Percentiles rank a stretch among this genome's conserved stretches.
Evolutionary conservation across 164 flowering plant species (phyloP).

Genomic region (Vitis riparia): DNA sequence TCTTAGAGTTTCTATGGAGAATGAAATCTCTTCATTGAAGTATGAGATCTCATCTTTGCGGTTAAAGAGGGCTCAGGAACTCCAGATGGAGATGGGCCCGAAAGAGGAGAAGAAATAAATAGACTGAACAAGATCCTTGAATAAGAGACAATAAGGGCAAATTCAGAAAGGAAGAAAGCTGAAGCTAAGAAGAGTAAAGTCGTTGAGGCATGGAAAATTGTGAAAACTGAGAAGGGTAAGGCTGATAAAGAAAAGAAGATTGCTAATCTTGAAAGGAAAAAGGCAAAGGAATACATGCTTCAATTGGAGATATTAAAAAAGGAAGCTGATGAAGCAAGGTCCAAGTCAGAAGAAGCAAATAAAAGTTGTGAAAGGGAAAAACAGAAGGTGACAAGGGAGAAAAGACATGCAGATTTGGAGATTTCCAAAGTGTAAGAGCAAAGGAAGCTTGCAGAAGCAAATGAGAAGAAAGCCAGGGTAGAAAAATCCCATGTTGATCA

Average conservation of each 20-base stretch:
- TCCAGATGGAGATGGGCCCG: slow-evolving; percentile 26
- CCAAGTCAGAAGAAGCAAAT: slow-evolving; percentile 37
- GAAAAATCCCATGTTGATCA: slow-evolving; percentile 35
- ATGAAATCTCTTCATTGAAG: slow-evolving; percentile 50
- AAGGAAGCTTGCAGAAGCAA: slow-evolving; percentile 32
- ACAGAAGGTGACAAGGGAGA: slow-evolving; percentile 28
- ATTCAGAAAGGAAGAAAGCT: slow-evolving; percentile 38
- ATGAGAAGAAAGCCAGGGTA: slow-evolving; percentile 20
- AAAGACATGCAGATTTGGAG: slow-evolving; percentile 30
- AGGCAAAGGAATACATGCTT: slow-evolving; percentile 46
- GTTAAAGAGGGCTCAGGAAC: slow-evolving; percentile 13
- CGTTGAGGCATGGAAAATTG: slow-evolving; percentile 37
- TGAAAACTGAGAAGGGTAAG: slow-evolving; percentile 46
- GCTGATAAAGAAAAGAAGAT: slow-evolving; percentile 42
- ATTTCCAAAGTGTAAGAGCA: slow-evolving; percentile 37
- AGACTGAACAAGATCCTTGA: slow-evolving; percentile 44
- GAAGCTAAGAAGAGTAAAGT: slow-evolving; percentile 46
- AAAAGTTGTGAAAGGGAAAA: slow-evolving; percentile 36
- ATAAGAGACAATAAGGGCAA: slow-evolving; percentile 45
- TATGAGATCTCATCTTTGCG: slow-evolving; percentile 36
- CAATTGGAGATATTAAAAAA: slow-evolving; percentile 35
- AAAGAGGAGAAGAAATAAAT: slow-evolving; percentile 40
- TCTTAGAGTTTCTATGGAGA: slow-evolving; percentile 43
- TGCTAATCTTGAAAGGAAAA: slow-evolving; percentile 39
- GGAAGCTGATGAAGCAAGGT: slow-evolving; percentile 37